Evolutionary conservation across 495 filamentous ascomycete species (phyloP), one percentile per base, ranked within the genome.

Genomic region (Annulohypoxylon maeteangense): DNA sequence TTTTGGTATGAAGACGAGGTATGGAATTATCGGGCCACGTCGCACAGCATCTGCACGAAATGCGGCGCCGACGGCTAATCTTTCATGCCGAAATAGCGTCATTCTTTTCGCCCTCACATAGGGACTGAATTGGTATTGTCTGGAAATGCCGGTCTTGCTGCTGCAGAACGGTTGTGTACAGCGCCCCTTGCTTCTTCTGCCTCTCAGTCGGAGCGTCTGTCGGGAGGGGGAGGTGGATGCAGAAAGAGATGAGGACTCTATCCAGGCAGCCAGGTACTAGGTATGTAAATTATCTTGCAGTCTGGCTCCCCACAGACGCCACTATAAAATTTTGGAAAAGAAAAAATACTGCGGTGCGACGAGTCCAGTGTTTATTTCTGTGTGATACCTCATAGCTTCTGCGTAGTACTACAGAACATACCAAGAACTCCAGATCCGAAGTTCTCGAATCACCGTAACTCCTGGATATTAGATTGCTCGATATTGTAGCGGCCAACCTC

Each of bases 1-100:
- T 8, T 36, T 62, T 66, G 20, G 48, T 23, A 58, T 32, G 32
- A n/a, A 50, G 42, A 38, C 29, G 47, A 57, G 20, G 23, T 22
- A 69, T 27, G 27, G 42, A 73, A 69, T 73, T 73, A 73, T 73
- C 70, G 67, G 65, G 69, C 68, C 62, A 20, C 34, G 70, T 73
- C 44, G 36, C 65, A 73, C 70, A 16, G 32, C 70, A 62, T 65
- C 70, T 73, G 65, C 56, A 66, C 48, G 50, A 73, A 65, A 69
- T 58, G 50, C 65, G 54, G 60, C 65, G 48, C 55, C 50, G 36
- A 69, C 47, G 45, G 65, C 55, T 60, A 27, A 38, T 18, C 36
- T 40, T 45, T 40, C 56, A 48, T 53, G 50, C 70, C 70, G 65
- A 69, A 45, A 54, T 27, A 38, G 61, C 31, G 47, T 68, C 48